Conservation (phyloP, 2,329 filamentous ascomycete genomes). For the Aspergillus neotritici region DNA sequence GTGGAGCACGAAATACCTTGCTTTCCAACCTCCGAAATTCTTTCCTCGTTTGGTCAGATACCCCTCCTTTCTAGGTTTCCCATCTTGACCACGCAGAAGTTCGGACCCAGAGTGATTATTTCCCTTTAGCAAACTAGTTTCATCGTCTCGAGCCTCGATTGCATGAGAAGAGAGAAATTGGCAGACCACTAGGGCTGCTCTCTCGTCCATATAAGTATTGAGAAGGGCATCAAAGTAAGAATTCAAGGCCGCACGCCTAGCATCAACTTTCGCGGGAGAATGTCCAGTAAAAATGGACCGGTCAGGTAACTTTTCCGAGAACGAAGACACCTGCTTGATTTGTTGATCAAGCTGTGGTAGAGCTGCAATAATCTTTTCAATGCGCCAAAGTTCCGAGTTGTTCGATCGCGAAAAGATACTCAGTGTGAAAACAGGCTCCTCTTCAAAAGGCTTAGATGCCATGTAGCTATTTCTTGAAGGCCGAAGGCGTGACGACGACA, state of each 20-base stretch:
- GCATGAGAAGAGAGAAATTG: constrained; percentile 71
- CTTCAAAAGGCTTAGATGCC: constrained; percentile 72
- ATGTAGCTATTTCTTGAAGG: constrained; percentile 83
- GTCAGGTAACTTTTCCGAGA: constrained; percentile 74
- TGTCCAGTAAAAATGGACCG: constrained; percentile 83
- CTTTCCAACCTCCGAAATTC: constrained; percentile 99
- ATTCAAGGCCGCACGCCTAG: constrained; percentile 73
- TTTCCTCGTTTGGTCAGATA: constrained; percentile 96
- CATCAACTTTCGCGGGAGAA: constrained; percentile 87
- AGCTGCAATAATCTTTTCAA: constrained; percentile 84
- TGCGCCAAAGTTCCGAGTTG: constrained; percentile 71
- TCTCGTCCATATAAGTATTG: constrained; percentile 72
- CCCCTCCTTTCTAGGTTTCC: constrained; percentile 69
- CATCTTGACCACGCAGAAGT: constrained; percentile 51
- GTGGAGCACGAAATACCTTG: constrained; percentile 65
- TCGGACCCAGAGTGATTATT: constrained; percentile 27
- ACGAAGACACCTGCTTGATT: constrained; percentile 66
- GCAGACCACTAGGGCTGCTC: constrained; percentile 74
- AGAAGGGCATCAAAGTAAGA: constrained; percentile 79
- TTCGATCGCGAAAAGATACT: constrained; percentile 70
- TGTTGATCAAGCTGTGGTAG: constrained; percentile 76
- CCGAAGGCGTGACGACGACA: constrained; percentile 90
- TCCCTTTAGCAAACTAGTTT: constrained; percentile 45
- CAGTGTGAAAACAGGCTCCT: constrained; percentile 90
- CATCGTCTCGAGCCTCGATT: constrained; percentile 50